Percentiles rank a stretch among this genome's conserved stretches.
Conservation (phyloP, 768 basidiomycete species). For the Tremella yokohamensis region DNA sequence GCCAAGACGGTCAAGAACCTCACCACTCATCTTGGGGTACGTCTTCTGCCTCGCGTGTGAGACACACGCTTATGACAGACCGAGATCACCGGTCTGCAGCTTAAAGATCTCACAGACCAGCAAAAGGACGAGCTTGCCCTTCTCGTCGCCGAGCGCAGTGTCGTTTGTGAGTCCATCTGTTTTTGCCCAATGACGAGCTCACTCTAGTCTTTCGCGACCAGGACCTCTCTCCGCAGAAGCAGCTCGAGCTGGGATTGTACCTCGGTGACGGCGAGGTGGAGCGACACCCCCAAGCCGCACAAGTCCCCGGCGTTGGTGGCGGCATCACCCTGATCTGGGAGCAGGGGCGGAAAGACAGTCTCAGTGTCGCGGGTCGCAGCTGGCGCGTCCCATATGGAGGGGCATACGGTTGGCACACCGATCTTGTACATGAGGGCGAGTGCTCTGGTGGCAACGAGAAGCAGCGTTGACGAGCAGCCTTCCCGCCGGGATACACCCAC, state of each 20-base stretch:
- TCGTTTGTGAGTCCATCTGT: constrained; percentile 32
- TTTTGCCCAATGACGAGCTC: not conserved
- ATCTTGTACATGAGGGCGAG: constrained; percentile 18
- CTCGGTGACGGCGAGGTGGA: constrained; percentile 33
- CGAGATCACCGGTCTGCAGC: constrained; percentile 44
- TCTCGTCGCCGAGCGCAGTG: constrained; percentile 37
- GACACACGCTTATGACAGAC: constrained; percentile 51
- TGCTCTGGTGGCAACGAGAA: not conserved
- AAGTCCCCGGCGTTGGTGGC: constrained; percentile 37
- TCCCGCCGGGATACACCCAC: constrained; percentile 18
- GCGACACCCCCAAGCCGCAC: constrained; percentile 40
- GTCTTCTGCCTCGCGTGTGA: constrained; percentile 4
- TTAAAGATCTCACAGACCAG: constrained; percentile 44
- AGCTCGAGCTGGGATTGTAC: constrained; percentile 46
- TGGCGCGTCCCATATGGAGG: constrained; percentile 18
- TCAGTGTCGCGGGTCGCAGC: constrained; percentile 3
- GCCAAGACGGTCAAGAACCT: constrained; percentile 66
- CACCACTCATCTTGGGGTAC: constrained; percentile 62
- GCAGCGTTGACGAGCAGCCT: not conserved
- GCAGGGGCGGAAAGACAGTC: constrained; percentile 3
- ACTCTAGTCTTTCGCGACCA: constrained; percentile 49
- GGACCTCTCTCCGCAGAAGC: constrained; percentile 46
- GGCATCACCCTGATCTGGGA: constrained; percentile 32
- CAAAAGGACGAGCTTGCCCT: constrained; percentile 70
- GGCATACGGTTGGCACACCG: constrained; percentile 24